Evolutionary conservation across 169 alveolate species (phyloP), one percentile per base, ranked within the genome.

Genomic region (Theileria orientalis): DNA sequence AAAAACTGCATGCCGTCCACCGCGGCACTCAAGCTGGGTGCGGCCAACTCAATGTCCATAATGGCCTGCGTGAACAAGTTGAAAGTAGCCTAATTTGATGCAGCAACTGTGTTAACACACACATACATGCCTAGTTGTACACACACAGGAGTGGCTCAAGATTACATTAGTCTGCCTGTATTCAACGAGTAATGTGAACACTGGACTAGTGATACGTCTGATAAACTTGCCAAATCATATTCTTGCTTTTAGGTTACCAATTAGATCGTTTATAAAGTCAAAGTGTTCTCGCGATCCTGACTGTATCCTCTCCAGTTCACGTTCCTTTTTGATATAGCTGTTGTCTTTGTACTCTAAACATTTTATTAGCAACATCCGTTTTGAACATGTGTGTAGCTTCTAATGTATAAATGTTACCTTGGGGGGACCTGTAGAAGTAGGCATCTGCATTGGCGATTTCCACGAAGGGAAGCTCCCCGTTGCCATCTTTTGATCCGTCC

Each of bases 21-120:
- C 32, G 42, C 83, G 5, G 83, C 87, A 0, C 87, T 79, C 35
- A 79, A 70, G 78, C 61, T 79, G 54, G 87, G 87, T 0, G 87
- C 87, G 23, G 76, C 76, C 2, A 79, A 79, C 56, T 70, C 87
- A 13, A 67, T 70, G 52, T 42, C 63, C 27, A 79, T 79, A 71
- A 69, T 79, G 57, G 74, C 72, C 29, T 79, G 87, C 63, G 59
- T 79, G 25, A 33, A 72, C 46, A 79, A 79, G 76, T 52, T 23
- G 11, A 46, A 44, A 49, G 61, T 21, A n/a, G n/a, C n/a, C n/a
- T n/a, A n/a, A n/a, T n/a, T n/a, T n/a, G n/a, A n/a, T 44, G n/a
- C 14, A 44, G n/a, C 14, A 44, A 44, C 52, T n/a, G n/a, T n/a
- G n/a, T n/a, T n/a, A n/a, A n/a, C n/a, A n/a, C n/a, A n/a, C n/a